A percentile compares a stretch with the other conserved stretches of the same genome.
Evolutionary conservation across 1,284 basidiomycete species (phyloP).

Genomic region (Pseudomicrostroma phylloplanum): DNA sequence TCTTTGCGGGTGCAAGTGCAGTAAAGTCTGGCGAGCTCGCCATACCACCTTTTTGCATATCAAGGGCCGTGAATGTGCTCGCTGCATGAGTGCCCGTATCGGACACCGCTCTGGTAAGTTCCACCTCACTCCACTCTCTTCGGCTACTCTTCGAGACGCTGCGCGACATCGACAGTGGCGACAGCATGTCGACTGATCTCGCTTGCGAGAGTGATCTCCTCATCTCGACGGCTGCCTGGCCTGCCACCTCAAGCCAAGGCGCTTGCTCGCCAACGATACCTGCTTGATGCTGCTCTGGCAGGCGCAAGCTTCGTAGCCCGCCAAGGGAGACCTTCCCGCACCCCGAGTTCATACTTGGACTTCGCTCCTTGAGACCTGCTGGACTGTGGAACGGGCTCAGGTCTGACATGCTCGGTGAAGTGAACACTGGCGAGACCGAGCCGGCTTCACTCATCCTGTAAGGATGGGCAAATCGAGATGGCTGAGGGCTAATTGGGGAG

Average conservation of each 20-base stretch:
- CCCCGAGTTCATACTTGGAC: too few relatives aligned
- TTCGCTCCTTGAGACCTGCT: too few relatives aligned
- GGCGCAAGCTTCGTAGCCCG: slow-evolving; percentile 3
- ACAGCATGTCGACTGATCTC: background rate
- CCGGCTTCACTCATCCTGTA: too few relatives aligned
- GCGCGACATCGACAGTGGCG: background rate
- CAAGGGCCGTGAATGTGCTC: background rate
- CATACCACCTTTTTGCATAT: background rate
- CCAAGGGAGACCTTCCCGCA: too few relatives aligned
- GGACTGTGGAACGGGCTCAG: too few relatives aligned
- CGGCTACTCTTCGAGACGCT: background rate
- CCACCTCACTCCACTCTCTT: background rate
- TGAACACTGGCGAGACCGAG: too few relatives aligned
- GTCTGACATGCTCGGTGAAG: too few relatives aligned
- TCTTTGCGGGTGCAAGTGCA: background rate
- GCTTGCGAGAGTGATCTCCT: background rate
- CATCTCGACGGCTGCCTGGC: background rate
- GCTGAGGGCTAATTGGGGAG: too few relatives aligned
- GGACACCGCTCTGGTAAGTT: background rate
- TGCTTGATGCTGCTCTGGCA: slow-evolving; percentile 10
- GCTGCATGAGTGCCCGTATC: background rate
- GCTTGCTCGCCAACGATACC: slow-evolving; percentile 4
- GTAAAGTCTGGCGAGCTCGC: background rate
- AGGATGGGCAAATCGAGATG: too few relatives aligned
- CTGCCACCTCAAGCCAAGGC: slow-evolving; percentile 7